Conservation (phyloP, 1,284 basidiomycete genomes). For the Pseudozyma thailandica region DNA sequence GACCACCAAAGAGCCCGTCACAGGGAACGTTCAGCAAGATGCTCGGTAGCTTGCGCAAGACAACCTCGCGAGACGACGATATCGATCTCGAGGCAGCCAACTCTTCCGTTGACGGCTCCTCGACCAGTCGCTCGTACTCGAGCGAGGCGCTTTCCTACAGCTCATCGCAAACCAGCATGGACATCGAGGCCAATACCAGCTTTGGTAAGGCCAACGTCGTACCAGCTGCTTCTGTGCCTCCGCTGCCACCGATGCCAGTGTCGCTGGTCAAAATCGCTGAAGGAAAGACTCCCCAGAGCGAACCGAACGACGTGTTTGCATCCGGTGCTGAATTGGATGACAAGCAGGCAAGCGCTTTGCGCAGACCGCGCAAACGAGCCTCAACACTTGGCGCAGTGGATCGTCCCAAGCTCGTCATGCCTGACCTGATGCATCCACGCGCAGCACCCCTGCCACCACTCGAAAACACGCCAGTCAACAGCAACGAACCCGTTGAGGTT, state of each 20-base stretch:
- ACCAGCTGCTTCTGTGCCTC: conserved; percentile 31
- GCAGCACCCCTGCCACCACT: conserved; percentile 39
- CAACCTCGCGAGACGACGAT: conserved; percentile 6
- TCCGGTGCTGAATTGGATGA: background rate
- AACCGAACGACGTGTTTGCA: conserved; percentile 9
- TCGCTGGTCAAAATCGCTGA: conserved; percentile 22
- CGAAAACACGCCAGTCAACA: conserved; percentile 3
- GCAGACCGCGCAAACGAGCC: conserved; percentile 26
- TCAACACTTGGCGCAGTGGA: conserved; percentile 43
- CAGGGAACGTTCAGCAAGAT: conserved; percentile 40
- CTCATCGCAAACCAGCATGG: conserved; percentile 48
- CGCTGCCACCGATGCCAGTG: conserved; percentile 43
- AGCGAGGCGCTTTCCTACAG: conserved; percentile 40
- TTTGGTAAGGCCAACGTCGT: conserved; percentile 48
- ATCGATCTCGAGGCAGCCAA: conserved; percentile 38
- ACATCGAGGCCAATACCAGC: conserved; percentile 42
- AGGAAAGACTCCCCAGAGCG: conserved; percentile 15
- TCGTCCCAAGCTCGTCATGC: conserved; percentile 27
- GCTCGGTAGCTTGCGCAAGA: conserved; percentile 22
- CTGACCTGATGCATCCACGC: conserved; percentile 39
- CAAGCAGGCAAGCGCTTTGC: background rate
- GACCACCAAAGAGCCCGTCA: conserved; percentile 35
- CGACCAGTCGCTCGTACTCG: conserved; percentile 22
- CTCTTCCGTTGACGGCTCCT: conserved; percentile 19
- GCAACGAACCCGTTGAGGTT: conserved; percentile 19